Evolutionary conservation across 139 green algal species (phyloP).

Genomic region (Micractinium conductrix): DNA sequence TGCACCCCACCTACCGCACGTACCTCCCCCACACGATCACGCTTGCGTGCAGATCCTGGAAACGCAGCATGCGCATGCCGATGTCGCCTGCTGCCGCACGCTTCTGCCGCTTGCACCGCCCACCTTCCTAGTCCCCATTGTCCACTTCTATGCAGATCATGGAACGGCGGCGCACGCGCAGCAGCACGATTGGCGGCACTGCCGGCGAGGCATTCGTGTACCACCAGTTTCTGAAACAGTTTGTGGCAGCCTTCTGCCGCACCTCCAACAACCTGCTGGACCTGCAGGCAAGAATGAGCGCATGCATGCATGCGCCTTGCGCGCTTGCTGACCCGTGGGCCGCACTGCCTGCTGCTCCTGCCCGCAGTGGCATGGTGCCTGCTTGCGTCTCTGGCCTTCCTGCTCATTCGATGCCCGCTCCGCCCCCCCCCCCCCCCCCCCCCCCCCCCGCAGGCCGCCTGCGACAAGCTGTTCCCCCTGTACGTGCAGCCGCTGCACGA

Average conservation of each 20-base stretch:
- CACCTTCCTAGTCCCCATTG: too few relatives aligned
- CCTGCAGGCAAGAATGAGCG: slow-evolving; percentile 13
- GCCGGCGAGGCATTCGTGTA: neutral
- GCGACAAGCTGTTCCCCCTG: slow-evolving; percentile 26
- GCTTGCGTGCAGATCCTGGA: too few relatives aligned
- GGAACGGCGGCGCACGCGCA: neutral
- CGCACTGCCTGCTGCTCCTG: neutral
- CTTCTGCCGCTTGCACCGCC: too few relatives aligned
- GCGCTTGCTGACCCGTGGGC: too few relatives aligned
- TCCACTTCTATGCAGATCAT: slow-evolving; percentile 41
- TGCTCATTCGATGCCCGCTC: neutral
- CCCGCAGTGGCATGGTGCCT: too few relatives aligned
- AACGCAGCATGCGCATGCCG: too few relatives aligned
- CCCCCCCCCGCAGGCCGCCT: neutral
- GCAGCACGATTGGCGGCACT: neutral
- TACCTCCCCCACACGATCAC: too few relatives aligned
- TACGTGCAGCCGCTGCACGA: slow-evolving; percentile 42
- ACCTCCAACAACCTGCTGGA: slow-evolving; percentile 41
- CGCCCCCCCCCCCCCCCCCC: neutral
- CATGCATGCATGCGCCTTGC: too few relatives aligned
- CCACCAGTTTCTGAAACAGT: slow-evolving; percentile 28
- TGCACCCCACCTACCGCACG: too few relatives aligned
- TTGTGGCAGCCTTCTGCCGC: slow-evolving; percentile 31
- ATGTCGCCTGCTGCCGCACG: too few relatives aligned
- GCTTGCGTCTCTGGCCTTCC: neutral